Evolutionary conservation across 116 monocot genomes (phyloP).

Genomic region (Thalassia testudinum): DNA sequence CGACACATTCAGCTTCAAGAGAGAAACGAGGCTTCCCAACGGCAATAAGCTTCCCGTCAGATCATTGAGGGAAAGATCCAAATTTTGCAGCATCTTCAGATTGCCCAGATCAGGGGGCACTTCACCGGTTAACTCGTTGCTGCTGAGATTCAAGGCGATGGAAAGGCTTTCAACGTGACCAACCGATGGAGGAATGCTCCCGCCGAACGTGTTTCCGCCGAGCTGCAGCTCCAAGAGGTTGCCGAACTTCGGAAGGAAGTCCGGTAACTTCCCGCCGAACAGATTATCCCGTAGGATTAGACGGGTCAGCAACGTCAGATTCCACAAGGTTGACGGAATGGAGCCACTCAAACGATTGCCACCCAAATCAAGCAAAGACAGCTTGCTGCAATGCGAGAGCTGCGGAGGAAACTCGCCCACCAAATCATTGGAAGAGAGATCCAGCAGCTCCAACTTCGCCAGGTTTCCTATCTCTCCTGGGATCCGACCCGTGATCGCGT

Average conservation of each 20-base stretch:
- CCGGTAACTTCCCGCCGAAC: constrained; percentile 55
- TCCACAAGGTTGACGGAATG: constrained; percentile 27
- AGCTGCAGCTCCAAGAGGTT: constrained; percentile 43
- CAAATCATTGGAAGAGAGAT: constrained; percentile 49
- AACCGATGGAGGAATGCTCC: constrained; percentile 55
- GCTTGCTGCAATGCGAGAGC: constrained; percentile 42
- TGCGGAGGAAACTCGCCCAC: constrained; percentile 35
- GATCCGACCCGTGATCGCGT: constrained; percentile 43
- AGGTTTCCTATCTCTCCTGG: constrained; percentile 50
- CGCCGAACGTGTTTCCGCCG: constrained; percentile 48
- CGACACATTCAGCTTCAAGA: constrained; percentile 55
- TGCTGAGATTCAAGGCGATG: constrained; percentile 53
- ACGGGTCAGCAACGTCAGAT: constrained; percentile 28
- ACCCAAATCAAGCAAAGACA: constrained; percentile 51
- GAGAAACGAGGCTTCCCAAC: constrained; percentile 22
- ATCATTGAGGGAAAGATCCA: constrained; percentile 79
- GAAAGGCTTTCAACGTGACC: constrained; percentile 28
- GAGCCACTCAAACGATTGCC: constrained; percentile 78
- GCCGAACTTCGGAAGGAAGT: constrained; percentile 29
- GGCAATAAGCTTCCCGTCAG: constrained; percentile 38
- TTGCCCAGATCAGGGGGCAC: constrained; percentile 26
- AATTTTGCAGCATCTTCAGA: constrained; percentile 30
- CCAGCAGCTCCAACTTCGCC: constrained; percentile 27
- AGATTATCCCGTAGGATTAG: constrained; percentile 46
- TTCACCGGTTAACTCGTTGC: constrained; percentile 38